These are phyloP conservation scores for Nephelium lappaceum DNA, from an alignment of 345 rosid genomes.

Conservation along the genomic window DNA sequence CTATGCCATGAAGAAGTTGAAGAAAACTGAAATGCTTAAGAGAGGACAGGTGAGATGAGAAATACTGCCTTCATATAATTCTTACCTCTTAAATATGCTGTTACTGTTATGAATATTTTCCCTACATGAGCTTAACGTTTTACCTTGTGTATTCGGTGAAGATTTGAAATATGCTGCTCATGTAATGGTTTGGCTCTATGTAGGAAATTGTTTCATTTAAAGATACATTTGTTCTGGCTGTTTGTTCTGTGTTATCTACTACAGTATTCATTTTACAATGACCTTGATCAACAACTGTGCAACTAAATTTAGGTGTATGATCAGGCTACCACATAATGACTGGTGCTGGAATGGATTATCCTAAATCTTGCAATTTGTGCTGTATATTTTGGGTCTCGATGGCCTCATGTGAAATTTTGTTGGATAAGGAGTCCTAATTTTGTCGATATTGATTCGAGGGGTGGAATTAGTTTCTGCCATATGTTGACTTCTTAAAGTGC, in stretches of 20 bases:
- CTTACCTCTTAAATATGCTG: slow-evolving; percentile 14
- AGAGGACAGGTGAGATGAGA: slow-evolving; percentile 82
- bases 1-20: slow-evolving; percentile 98
- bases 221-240: neutral
- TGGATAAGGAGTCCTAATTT: neutral
- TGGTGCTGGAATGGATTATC: neutral
- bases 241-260: neutral
- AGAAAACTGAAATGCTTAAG: slow-evolving; percentile 97
- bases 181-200: neutral
- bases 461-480: neutral
- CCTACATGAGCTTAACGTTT: neutral
- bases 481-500: neutral
- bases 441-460: neutral
- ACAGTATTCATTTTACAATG: neutral
- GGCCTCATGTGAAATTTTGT: neutral
- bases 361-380: neutral
- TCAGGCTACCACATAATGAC: neutral
- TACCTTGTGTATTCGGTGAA: neutral
- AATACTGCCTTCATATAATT: slow-evolving; percentile 6
- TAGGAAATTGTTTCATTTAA: neutral
- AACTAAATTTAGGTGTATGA: neutral
- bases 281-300: neutral
- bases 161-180: slow-evolving; percentile 10
- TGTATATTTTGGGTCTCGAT: slow-evolving; percentile 6
- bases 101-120: slow-evolving; percentile 1